A percentile compares a stretch with the other conserved stretches of the same genome.
phyloP scores from a whole-genome alignment of 2,329 filamentous ascomycete species.

The Microdochium nivale region DNA sequence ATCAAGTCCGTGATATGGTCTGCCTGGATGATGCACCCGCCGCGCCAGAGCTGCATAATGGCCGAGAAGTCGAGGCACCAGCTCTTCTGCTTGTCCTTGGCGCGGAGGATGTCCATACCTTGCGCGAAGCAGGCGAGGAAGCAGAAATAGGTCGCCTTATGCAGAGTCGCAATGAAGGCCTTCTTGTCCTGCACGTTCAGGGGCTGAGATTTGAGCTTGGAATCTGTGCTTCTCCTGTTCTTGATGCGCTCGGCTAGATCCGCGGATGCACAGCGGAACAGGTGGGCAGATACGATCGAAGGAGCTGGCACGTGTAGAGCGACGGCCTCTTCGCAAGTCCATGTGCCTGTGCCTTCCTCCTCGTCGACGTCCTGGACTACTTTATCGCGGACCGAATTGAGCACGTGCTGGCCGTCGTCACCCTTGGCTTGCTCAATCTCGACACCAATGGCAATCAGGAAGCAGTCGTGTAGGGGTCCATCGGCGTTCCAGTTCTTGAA shows the following conservation, averaged over 20 bases:
- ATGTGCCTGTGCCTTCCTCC: slow-evolving; percentile 59
- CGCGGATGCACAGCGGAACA: slow-evolving; percentile 54
- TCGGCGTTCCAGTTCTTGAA: slow-evolving; percentile 52
- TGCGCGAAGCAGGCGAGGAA: slow-evolving; percentile 57
- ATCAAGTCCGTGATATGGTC: slow-evolving; percentile 57
- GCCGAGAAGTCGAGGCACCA: slow-evolving; percentile 48
- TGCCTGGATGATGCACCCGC: slow-evolving; percentile 62
- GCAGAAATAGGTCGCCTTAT: slow-evolving; percentile 51
- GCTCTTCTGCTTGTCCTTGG: slow-evolving; percentile 45
- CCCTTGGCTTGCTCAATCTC: slow-evolving; percentile 48
- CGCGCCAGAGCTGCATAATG: slow-evolving; percentile 56
- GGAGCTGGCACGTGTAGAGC: slow-evolving; percentile 54
- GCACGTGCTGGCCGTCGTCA: slow-evolving; percentile 35
- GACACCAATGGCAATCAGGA: slow-evolving; percentile 53
- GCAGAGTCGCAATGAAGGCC: slow-evolving; percentile 46
- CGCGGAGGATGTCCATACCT: slow-evolving; percentile 55
- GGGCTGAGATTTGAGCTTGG: slow-evolving; percentile 13
- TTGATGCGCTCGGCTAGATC: slow-evolving; percentile 46
- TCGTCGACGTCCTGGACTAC: slow-evolving; percentile 62
- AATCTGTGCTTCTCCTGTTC: slow-evolving; percentile 37
- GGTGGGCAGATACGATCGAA: slow-evolving; percentile 55
- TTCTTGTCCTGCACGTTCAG: slow-evolving; percentile 21
- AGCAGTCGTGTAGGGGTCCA: slow-evolving; percentile 50
- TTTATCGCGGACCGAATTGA: slow-evolving; percentile 58
- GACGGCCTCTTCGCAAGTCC: slow-evolving; percentile 55